A percentile compares a stretch with the other conserved stretches of the same genome.
Conservation (phyloP, 805 yeast species). For the Tetrapisispora phaffii region DNA sequence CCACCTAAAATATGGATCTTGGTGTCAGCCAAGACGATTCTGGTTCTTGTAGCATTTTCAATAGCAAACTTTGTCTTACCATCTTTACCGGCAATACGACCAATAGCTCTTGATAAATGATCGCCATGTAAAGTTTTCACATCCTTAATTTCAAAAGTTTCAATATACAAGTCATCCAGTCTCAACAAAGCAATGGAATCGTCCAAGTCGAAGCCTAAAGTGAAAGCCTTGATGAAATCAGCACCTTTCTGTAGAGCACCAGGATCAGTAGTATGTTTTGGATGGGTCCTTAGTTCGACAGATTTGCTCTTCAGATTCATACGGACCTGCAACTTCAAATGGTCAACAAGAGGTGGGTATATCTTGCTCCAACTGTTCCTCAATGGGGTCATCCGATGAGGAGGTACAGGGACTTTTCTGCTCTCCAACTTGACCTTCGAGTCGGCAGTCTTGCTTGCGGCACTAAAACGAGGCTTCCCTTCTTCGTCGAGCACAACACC, state of each 20-base stretch:
- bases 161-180: slow-evolving; percentile 91
- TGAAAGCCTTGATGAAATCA: slow-evolving; percentile 90
- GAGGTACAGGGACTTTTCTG: slow-evolving; percentile 89
- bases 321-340: slow-evolving; percentile 86
- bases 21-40: slow-evolving; percentile 94
- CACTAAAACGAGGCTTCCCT: slow-evolving; percentile 78
- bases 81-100: slow-evolving; percentile 99
- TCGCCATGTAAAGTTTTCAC: slow-evolving; percentile 93
- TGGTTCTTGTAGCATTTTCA: slow-evolving; percentile 95
- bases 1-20: slow-evolving; percentile 97
- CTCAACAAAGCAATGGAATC: slow-evolving; percentile 92
- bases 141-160: slow-evolving; percentile 93
- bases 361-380: slow-evolving; percentile 86
- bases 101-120: slow-evolving; percentile 96
- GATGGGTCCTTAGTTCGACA: slow-evolving; percentile 76
- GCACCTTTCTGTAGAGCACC: slow-evolving; percentile 97
- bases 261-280: slow-evolving; percentile 73
- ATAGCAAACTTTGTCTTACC: slow-evolving; percentile 98
- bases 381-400: slow-evolving; percentile 93
- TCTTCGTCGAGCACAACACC: slow-evolving; percentile 52
- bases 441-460: slow-evolving; percentile 51
- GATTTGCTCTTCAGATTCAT: slow-evolving; percentile 85
- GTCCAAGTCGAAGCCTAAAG: slow-evolving; percentile 92
- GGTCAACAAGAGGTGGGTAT: slow-evolving; percentile 92
- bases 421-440: slow-evolving; percentile 70